A percentile compares a stretch with the other conserved stretches of the same genome.
Evolutionary conservation across 1,139 yeast species (phyloP).

Genomic region (Geotrichum fermentans): DNA sequence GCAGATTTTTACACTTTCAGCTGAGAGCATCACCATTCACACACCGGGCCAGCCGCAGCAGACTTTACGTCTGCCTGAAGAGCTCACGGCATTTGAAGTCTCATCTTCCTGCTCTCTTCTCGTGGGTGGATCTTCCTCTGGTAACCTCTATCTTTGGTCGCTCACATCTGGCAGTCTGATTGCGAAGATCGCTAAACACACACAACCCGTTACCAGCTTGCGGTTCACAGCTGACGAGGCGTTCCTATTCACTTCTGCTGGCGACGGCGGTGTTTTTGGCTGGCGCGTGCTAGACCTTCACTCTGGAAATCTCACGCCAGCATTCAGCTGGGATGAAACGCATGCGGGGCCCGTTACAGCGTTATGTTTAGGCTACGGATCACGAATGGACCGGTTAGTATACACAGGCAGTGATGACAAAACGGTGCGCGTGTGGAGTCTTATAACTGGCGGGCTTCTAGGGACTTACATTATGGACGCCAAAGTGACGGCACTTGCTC

Average conservation of each 20-base stretch:
- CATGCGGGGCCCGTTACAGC: constrained; percentile 75
- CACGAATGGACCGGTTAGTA: constrained; percentile 54
- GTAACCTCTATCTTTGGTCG: constrained; percentile 83
- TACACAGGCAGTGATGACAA: constrained; percentile 71
- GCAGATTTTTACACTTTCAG: too few species aligned
- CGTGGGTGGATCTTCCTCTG: constrained; percentile 64
- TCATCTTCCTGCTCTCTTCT: constrained; percentile 52
- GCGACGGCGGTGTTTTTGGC: constrained; percentile 70
- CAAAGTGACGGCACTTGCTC: constrained; percentile 53
- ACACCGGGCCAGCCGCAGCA: too few species aligned
- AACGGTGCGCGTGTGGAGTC: constrained; percentile 54
- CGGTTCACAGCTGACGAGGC: constrained; percentile 62
- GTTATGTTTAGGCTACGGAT: constrained; percentile 49
- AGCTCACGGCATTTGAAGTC: too few species aligned
- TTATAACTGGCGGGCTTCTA: constrained; percentile 41
- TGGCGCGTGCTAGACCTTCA: constrained; percentile 66
- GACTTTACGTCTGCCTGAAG: too few species aligned
- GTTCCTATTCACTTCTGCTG: constrained; percentile 65
- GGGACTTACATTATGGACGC: constrained; percentile 66
- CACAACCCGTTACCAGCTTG: constrained; percentile 63
- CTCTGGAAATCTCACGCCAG: constrained; percentile 37
- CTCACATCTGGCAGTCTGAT: constrained; percentile 69
- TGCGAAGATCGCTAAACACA: constrained; percentile 75
- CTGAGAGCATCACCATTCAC: too few species aligned
- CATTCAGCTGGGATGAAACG: constrained; percentile 51